phyloP scores from a whole-genome alignment of 2,329 filamentous ascomycete species.

The Berkeleyomyces basicola region DNA sequence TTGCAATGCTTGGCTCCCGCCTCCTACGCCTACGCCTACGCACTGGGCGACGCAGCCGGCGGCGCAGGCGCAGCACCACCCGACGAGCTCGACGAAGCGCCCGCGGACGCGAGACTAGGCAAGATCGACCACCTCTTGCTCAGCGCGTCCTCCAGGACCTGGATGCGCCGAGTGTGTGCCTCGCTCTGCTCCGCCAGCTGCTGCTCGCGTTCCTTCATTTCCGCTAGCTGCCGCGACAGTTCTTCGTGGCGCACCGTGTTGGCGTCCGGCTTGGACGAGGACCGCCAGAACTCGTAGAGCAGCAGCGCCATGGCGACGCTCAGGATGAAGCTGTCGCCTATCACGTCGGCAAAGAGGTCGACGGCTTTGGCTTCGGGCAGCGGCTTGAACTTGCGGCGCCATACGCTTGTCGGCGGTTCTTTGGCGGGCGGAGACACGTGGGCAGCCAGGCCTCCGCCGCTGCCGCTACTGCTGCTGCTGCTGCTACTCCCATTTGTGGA shows the following conservation, averaged over 20 bases:
- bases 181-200: slow-evolving; percentile 31
- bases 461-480: neutral
- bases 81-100: neutral
- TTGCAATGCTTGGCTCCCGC: neutral
- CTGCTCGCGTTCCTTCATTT: slow-evolving; percentile 32
- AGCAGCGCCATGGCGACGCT: slow-evolving; percentile 39
- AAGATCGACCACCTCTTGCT: slow-evolving; percentile 36
- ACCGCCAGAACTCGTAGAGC: slow-evolving; percentile 44
- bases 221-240: slow-evolving; percentile 31
- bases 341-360: slow-evolving; percentile 48
- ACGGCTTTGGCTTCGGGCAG: slow-evolving; percentile 50
- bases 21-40: neutral
- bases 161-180: slow-evolving; percentile 31
- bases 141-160: slow-evolving; percentile 36
- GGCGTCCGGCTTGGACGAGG: slow-evolving; percentile 42
- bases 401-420: slow-evolving; percentile 28
- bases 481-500: neutral
- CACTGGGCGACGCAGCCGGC: neutral
- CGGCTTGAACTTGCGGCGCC: slow-evolving; percentile 44
- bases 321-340: slow-evolving; percentile 47
- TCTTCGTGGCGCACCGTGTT: slow-evolving; percentile 37
- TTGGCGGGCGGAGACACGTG: slow-evolving; percentile 4
- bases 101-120: slow-evolving; percentile 18
- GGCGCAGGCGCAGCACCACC: neutral
- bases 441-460: neutral